Percentiles rank a stretch among this genome's conserved stretches.
phyloP scores from a whole-genome alignment of 768 basidiomycete genomes.

The Fomitopsis serialis region DNA sequence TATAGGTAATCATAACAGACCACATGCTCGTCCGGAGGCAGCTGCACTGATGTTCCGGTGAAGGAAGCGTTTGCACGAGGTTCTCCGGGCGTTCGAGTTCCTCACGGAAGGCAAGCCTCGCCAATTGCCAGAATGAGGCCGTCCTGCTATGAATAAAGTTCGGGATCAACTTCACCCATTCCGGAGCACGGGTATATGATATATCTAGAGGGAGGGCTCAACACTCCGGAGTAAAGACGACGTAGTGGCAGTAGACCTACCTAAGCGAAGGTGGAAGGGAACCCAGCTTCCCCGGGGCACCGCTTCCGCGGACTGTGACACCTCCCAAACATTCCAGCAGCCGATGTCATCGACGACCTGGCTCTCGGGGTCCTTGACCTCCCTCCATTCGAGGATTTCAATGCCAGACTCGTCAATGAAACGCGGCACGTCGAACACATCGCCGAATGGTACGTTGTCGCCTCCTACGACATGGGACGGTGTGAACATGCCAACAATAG shows the following conservation, averaged over 20 bases:
- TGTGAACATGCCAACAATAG: slow-evolving; percentile 35
- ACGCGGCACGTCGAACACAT: slow-evolving; percentile 37
- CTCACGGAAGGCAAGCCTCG: slow-evolving; percentile 28
- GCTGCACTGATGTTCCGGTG: slow-evolving; percentile 18
- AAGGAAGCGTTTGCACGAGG: slow-evolving; percentile 20
- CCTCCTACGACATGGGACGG: slow-evolving; percentile 34
- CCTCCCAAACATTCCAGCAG: slow-evolving; percentile 40
- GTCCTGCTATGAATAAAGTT: slow-evolving; percentile 26
- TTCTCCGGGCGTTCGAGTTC: slow-evolving; percentile 21
- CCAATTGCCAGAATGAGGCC: slow-evolving; percentile 28
- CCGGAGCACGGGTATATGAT: slow-evolving; percentile 30
- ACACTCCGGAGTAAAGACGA: background rate
- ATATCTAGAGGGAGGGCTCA: slow-evolving; percentile 23
- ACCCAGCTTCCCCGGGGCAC: slow-evolving; percentile 21
- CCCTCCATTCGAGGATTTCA: slow-evolving; percentile 36
- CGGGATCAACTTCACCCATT: slow-evolving; percentile 26
- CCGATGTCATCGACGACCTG: slow-evolving; percentile 30
- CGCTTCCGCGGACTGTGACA: slow-evolving; percentile 23
- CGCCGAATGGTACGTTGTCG: slow-evolving; percentile 29
- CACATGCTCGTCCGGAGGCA: slow-evolving; percentile 33
- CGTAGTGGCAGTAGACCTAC: slow-evolving; percentile 14
- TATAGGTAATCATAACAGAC: slow-evolving; percentile 38
- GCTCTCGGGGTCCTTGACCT: slow-evolving; percentile 33
- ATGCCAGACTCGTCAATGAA: slow-evolving; percentile 29
- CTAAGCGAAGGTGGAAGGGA: slow-evolving; percentile 24